A percentile compares a stretch with the other conserved stretches of the same genome.
phyloP scores from a whole-genome alignment of 2,329 filamentous ascomycete genomes.

The Alternaria ventricosa region DNA sequence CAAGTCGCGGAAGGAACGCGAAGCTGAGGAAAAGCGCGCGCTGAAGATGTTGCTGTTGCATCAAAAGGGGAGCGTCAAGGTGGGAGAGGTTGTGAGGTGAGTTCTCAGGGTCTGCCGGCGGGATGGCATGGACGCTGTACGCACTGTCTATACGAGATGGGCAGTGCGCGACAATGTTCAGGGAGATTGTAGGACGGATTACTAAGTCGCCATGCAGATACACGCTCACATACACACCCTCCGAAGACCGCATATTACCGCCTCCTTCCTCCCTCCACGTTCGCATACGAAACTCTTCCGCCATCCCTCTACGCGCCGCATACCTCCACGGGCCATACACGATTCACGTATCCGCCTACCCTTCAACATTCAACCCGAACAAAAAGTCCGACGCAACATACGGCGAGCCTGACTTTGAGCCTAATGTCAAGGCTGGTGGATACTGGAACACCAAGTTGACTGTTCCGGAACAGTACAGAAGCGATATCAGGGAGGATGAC shows the following conservation, averaged over 20 bases:
- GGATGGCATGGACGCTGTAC: neutral
- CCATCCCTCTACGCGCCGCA: constrained; percentile 87
- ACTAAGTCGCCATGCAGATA: constrained; percentile 55
- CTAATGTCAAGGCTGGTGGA: constrained; percentile 93
- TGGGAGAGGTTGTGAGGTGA: constrained; percentile 85
- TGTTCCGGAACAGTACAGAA: constrained; percentile 78
- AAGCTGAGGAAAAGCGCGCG: constrained; percentile 40
- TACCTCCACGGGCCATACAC: constrained; percentile 97
- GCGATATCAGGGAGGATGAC: constrained; percentile 29
- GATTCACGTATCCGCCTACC: constrained; percentile 84
- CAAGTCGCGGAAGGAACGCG: constrained; percentile 42
- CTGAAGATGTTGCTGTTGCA: constrained; percentile 83
- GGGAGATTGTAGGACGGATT: neutral
- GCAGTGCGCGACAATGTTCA: neutral
- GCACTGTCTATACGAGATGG: neutral
- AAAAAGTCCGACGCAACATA: constrained; percentile 73
- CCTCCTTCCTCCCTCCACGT: constrained; percentile 81
- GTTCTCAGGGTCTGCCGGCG: constrained; percentile 45
- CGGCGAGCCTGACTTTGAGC: constrained; percentile 89
- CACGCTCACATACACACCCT: constrained; percentile 90
- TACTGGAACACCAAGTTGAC: constrained; percentile 81
- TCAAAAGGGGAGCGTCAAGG: constrained; percentile 88
- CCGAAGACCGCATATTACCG: constrained; percentile 86
- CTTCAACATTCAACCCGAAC: constrained; percentile 83
- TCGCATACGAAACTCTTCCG: constrained; percentile 89